Conservation (phyloP, 768 basidiomycete genomes). For the Lentinula sp. region DNA sequence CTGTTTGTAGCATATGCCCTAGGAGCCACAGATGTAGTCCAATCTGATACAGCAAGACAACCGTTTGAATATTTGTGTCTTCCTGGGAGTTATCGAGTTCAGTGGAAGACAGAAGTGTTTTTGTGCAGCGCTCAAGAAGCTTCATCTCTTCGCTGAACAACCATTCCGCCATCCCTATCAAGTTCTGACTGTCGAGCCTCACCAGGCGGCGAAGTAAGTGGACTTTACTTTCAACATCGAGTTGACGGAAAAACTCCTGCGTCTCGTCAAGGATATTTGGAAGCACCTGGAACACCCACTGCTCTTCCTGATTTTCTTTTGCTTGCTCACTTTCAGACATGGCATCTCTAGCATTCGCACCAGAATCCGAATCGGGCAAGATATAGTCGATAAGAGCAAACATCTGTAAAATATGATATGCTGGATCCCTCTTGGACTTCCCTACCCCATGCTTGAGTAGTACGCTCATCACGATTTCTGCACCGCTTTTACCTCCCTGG, state of each 20-base stretch:
- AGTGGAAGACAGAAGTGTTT: slow-evolving; percentile 28
- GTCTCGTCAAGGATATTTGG: slow-evolving; percentile 53
- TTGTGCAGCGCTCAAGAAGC: slow-evolving; percentile 25
- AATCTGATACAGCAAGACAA: slow-evolving; percentile 42
- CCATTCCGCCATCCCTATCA: slow-evolving; percentile 62
- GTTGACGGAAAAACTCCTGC: slow-evolving; percentile 44
- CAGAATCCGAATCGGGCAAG: slow-evolving; percentile 32
- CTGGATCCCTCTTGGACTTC: slow-evolving; percentile 45
- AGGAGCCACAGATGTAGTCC: slow-evolving; percentile 44
- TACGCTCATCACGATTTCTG: slow-evolving; percentile 48
- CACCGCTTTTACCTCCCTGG: slow-evolving; percentile 23
- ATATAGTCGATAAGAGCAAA: slow-evolving; percentile 52
- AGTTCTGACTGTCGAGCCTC: slow-evolving; percentile 46
- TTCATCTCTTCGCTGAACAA: slow-evolving; percentile 59
- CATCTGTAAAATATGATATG: slow-evolving; percentile 47
- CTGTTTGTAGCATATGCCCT: slow-evolving; percentile 32
- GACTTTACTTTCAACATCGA: slow-evolving; percentile 51
- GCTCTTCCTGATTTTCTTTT: slow-evolving; percentile 26
- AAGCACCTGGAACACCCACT: slow-evolving; percentile 50
- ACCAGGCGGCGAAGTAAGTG: slow-evolving; percentile 50
- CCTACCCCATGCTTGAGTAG: slow-evolving; percentile 46
- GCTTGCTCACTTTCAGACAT: slow-evolving; percentile 5
- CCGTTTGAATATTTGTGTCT: slow-evolving; percentile 20
- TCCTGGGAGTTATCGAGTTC: slow-evolving; percentile 15
- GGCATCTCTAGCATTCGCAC: neutral